phyloP scores from a whole-genome alignment of 176 grass and related monocot species.

The Lolium rigidum region DNA sequence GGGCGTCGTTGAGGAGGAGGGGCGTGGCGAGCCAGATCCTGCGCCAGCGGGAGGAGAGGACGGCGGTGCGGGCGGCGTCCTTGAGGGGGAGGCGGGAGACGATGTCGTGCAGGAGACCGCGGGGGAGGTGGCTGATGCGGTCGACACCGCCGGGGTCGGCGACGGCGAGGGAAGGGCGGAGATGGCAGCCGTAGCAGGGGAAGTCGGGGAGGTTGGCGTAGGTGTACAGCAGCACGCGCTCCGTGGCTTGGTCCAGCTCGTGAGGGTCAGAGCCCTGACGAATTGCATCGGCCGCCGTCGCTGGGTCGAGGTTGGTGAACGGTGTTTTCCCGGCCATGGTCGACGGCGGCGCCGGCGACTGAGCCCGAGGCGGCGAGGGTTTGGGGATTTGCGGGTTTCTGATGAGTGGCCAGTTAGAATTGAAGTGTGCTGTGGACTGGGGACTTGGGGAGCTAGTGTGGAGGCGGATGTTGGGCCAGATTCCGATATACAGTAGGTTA shows the following conservation, averaged over 20 bases:
- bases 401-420: background rate
- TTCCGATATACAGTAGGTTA: background rate
- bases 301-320: slow-evolving; percentile 5
- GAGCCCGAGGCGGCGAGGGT: background rate
- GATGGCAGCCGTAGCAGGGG: background rate
- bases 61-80: no score
- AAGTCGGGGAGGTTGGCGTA: background rate
- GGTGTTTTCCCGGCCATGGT: background rate
- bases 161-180: background rate
- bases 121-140: background rate
- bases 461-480: background rate
- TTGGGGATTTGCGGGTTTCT: background rate
- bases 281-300: background rate
- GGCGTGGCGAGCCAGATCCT: no score
- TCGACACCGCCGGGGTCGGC: background rate
- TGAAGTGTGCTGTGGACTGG: background rate
- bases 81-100: background rate
- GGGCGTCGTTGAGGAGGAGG: no score
- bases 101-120: background rate
- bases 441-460: background rate
- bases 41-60: no score
- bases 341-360: background rate
- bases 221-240: background rate
- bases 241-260: background rate
- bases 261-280: background rate